A percentile compares a stretch with the other conserved stretches of the same genome.
Conservation (phyloP, 106 monocot genomes). For the Acorus calamus region DNA sequence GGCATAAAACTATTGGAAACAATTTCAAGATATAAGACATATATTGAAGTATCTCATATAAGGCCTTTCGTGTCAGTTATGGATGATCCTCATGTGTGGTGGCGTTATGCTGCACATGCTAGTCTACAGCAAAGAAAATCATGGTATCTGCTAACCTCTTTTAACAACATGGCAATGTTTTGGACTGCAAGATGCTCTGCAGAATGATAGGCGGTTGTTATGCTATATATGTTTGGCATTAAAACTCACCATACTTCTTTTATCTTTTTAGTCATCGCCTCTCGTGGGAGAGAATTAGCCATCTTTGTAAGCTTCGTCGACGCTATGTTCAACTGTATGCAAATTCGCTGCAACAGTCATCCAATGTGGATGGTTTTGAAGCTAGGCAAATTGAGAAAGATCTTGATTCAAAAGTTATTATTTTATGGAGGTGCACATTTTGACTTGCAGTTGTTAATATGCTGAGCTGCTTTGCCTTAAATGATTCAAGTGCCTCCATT, state of each 20-base stretch:
- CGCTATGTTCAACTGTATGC: slow-evolving; percentile 85
- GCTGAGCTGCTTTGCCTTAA: too few species aligned
- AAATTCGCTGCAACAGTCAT: slow-evolving; percentile 37
- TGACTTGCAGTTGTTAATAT: background rate
- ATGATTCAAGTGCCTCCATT: background rate
- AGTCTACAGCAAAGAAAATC: slow-evolving; percentile 79
- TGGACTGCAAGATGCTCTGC: background rate
- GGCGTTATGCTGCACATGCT: slow-evolving; percentile 87
- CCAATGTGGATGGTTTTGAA: slow-evolving; percentile 39
- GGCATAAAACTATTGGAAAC: slow-evolving; percentile 78
- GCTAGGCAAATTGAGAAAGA: slow-evolving; percentile 73
- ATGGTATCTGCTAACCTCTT: slow-evolving; percentile 33
- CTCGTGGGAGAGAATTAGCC: slow-evolving; percentile 92
- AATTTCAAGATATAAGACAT: slow-evolving; percentile 70
- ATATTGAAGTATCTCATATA: slow-evolving; percentile 86
- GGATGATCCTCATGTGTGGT: slow-evolving; percentile 74
- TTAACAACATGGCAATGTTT: background rate
- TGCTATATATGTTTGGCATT: background rate
- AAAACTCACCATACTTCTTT: background rate
- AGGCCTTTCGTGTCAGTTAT: slow-evolving; percentile 57
- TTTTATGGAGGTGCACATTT: slow-evolving; percentile 72
- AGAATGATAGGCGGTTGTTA: background rate
- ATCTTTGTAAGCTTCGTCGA: slow-evolving; percentile 89
- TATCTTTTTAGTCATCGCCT: slow-evolving; percentile 50
- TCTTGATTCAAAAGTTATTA: slow-evolving; percentile 86